Evolutionary conservation across 169 alveolate genomes (phyloP), one percentile per base, ranked within the genome.

Genomic region (Plasmodium ovale): DNA sequence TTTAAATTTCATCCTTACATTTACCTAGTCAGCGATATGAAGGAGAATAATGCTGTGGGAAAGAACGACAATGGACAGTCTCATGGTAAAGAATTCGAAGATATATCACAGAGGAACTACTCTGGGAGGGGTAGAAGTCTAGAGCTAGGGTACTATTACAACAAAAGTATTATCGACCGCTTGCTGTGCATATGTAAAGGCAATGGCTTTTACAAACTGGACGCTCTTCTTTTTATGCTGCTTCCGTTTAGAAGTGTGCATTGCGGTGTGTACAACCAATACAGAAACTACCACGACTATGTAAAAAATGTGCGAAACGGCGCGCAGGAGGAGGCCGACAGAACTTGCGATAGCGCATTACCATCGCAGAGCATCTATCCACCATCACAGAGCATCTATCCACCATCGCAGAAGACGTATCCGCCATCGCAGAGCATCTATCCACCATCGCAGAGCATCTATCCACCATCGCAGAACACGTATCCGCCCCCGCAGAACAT

Each of bases 1-100:
- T 35, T 82, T 29, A 19, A 16, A 16, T 67, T 65, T 82, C 90
- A 82, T 56, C 90, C 90, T 10, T 82, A 82, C 65, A 69, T 82
- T 9, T 82, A 82, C 29, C 10, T n/a, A 16, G 71, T 60, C 19
- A 29, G 19, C 4, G 47, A 29, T 1, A 9, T 53, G 14, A 31
- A 29, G 9, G 69, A 10, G n/a, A n/a, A n/a, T 19, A 14, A 33
- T 27, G 54, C 3, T 2, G 64, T 9, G 19, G 12, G 12, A 47
- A 47, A 47, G 16, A 2, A 47, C 1, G 56, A 47, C 12, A 47
- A 47, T 3, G 56, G 0, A 5, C 4, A 47, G n/a, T n/a, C n/a
- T n/a, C n/a, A n/a, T n/a, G 5, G 10, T 39, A n/a, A n/a, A n/a
- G n/a, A n/a, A 47, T 14, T 14, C 16, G 56, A 47, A 4, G 0